Evolutionary conservation across 169 alveolate species (phyloP).

Genomic region (Cryptosporidium bovis): DNA sequence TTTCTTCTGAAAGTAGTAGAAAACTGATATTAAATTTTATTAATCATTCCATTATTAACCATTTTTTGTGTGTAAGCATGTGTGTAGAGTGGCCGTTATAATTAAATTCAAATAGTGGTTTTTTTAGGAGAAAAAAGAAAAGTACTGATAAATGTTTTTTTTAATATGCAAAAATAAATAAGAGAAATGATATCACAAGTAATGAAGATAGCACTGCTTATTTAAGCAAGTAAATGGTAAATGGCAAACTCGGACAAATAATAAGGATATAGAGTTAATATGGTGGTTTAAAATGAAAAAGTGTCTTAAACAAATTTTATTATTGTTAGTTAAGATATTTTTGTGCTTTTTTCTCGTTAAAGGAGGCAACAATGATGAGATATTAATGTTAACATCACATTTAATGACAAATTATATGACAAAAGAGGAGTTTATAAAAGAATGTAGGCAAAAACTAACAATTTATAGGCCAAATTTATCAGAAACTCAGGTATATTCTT

Average conservation of each 20-base stretch:
- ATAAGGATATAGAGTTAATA: slow-evolving; percentile 1
- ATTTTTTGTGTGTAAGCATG: too few species aligned
- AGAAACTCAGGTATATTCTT: slow-evolving; percentile 20
- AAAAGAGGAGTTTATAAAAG: slow-evolving; percentile 50
- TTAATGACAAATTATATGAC: slow-evolving; percentile 62
- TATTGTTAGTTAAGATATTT: not conserved
- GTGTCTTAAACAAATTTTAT: not conserved
- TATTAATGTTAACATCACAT: slow-evolving; percentile 31
- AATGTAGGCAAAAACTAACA: slow-evolving; percentile 41
- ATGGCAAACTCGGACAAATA: not conserved
- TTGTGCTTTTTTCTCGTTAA: not conserved
- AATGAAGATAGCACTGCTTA: too few species aligned
- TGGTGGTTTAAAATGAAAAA: slow-evolving; percentile 41
- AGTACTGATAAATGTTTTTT: too few species aligned
- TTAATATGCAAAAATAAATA: too few species aligned
- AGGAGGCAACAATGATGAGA: not conserved
- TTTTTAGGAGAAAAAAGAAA: too few species aligned
- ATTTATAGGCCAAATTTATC: slow-evolving; percentile 31
- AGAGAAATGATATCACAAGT: too few species aligned
- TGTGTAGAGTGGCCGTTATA: too few species aligned
- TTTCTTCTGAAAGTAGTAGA: too few species aligned
- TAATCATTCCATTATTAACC: too few species aligned
- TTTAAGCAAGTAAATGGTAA: too few species aligned
- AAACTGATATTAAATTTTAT: too few species aligned
- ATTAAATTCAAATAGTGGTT: too few species aligned